These are phyloP conservation scores for Rhododendron molle DNA, from an alignment of 148 eudicot genomes.

Conservation along the genomic window DNA sequence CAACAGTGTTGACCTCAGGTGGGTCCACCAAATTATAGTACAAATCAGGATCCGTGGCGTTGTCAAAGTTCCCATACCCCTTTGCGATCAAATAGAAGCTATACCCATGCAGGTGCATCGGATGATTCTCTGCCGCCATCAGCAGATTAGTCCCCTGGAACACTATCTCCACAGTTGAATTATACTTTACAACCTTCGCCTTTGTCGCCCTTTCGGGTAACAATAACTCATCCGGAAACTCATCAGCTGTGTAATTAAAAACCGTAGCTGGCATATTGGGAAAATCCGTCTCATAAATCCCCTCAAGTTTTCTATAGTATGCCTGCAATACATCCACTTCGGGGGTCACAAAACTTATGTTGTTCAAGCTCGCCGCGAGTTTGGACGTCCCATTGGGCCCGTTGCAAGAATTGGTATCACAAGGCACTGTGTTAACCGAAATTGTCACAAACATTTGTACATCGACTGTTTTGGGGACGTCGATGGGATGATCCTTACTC, in stretches of 20 bases:
- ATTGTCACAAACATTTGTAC: slow-evolving; percentile 9
- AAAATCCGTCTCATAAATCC: slow-evolving; percentile 13
- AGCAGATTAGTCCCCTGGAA: slow-evolving; percentile 22
- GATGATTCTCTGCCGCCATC: slow-evolving; percentile 23
- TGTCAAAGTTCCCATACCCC: slow-evolving; percentile 18
- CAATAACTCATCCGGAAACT: background rate
- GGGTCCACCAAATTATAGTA: slow-evolving; percentile 28
- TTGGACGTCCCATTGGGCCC: slow-evolving; percentile 16
- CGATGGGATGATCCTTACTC: background rate
- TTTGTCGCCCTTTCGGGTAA: slow-evolving; percentile 6
- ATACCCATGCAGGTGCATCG: slow-evolving; percentile 28
- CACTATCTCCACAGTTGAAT: slow-evolving; percentile 20
- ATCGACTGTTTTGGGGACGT: slow-evolving; percentile 20
- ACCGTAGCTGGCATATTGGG: slow-evolving; percentile 9
- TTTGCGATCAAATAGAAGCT: slow-evolving; percentile 20
- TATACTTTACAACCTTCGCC: slow-evolving; percentile 9
- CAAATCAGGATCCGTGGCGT: background rate
- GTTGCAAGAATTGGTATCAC: background rate
- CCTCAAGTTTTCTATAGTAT: background rate
- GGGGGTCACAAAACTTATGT: slow-evolving; percentile 15
- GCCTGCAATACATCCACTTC: slow-evolving; percentile 17
- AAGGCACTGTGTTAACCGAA: slow-evolving; percentile 13
- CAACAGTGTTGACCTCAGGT: slow-evolving; percentile 15
- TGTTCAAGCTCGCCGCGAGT: slow-evolving; percentile 20
- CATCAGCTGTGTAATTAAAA: slow-evolving; percentile 15